These are phyloP conservation scores for Colletotrichum gigasporum DNA, from an alignment of 2,329 filamentous ascomycete species.

Conservation along the genomic window DNA sequence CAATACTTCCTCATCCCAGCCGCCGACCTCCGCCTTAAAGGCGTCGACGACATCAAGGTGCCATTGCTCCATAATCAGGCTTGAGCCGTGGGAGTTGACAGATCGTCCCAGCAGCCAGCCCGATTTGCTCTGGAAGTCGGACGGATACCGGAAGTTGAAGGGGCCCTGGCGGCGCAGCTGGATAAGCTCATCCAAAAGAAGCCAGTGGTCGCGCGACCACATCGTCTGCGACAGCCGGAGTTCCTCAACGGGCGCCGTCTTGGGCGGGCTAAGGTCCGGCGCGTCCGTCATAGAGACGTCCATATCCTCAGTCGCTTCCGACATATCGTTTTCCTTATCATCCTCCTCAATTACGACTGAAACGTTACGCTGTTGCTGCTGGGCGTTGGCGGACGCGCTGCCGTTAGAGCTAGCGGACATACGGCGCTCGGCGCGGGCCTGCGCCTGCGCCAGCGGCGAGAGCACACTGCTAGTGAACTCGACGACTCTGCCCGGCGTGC, in stretches of 20 bases:
- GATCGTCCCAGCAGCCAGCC: slow-evolving; percentile 57
- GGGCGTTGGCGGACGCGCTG: slow-evolving; percentile 19
- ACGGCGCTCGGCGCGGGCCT: slow-evolving; percentile 30
- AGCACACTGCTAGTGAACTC: slow-evolving; percentile 64
- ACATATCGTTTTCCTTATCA: slow-evolving; percentile 46
- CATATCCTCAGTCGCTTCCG: slow-evolving; percentile 30
- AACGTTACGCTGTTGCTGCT: slow-evolving; percentile 19
- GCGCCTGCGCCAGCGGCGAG: slow-evolving; percentile 54
- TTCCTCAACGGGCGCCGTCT: not conserved
- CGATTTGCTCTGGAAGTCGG: slow-evolving; percentile 39
- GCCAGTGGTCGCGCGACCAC: slow-evolving; percentile 64
- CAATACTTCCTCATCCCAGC: slow-evolving; percentile 59
- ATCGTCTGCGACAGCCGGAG: slow-evolving; percentile 48
- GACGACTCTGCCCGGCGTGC: slow-evolving; percentile 66
- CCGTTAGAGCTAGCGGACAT: slow-evolving; percentile 6
- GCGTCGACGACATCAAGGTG: slow-evolving; percentile 67
- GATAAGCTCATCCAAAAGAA: slow-evolving; percentile 60
- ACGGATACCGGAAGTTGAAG: slow-evolving; percentile 45
- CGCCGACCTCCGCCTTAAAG: slow-evolving; percentile 56
- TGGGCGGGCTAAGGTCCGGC: not conserved
- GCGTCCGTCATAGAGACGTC: slow-evolving; percentile 29
- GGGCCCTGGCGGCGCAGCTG: slow-evolving; percentile 56
- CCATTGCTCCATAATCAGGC: slow-evolving; percentile 62
- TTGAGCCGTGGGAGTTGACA: slow-evolving; percentile 55
- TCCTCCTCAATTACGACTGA: slow-evolving; percentile 32